A percentile compares a stretch with the other conserved stretches of the same genome.
Conservation (phyloP, 768 basidiomycete genomes). For the Leccinum truebloodii region DNA sequence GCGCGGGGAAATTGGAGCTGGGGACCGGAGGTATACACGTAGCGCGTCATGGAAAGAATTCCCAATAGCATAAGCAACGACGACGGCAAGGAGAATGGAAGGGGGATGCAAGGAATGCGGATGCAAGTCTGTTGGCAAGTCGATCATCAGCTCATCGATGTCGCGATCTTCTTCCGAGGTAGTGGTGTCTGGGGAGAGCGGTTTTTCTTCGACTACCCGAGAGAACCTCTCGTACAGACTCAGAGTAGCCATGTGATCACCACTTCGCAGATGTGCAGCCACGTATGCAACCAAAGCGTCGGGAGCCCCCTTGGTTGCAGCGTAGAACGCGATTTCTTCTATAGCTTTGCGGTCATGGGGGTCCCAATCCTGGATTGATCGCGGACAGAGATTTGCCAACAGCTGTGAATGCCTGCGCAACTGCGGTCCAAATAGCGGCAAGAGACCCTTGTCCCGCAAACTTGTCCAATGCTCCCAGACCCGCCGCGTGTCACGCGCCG, state of each 20-base stretch:
- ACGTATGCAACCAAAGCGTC: slow-evolving; percentile 54
- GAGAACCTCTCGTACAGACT: slow-evolving; percentile 45
- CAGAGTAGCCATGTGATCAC: slow-evolving; percentile 44
- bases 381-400: slow-evolving; percentile 33
- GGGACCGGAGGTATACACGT: slow-evolving; percentile 40
- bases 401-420: slow-evolving; percentile 41
- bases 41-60: slow-evolving; percentile 62
- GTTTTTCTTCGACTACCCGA: slow-evolving; percentile 21
- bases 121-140: slow-evolving; percentile 20
- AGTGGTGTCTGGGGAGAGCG: slow-evolving; percentile 16
- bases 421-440: slow-evolving; percentile 48
- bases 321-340: slow-evolving; percentile 50
- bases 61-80: slow-evolving; percentile 62
- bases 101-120: slow-evolving; percentile 20
- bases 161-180: slow-evolving; percentile 19
- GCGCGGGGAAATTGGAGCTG: slow-evolving; percentile 37
- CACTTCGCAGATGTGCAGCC: slow-evolving; percentile 42
- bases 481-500: slow-evolving; percentile 33
- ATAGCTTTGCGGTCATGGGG: slow-evolving; percentile 32
- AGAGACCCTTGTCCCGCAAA: slow-evolving; percentile 44
- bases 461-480: slow-evolving; percentile 41
- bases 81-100: slow-evolving; percentile 50
- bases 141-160: slow-evolving; percentile 28
- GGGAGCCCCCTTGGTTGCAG: slow-evolving; percentile 45
- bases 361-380: slow-evolving; percentile 24